phyloP scores from a whole-genome alignment of 352 stramenopile species.

The Phytopythium litorale region DNA sequence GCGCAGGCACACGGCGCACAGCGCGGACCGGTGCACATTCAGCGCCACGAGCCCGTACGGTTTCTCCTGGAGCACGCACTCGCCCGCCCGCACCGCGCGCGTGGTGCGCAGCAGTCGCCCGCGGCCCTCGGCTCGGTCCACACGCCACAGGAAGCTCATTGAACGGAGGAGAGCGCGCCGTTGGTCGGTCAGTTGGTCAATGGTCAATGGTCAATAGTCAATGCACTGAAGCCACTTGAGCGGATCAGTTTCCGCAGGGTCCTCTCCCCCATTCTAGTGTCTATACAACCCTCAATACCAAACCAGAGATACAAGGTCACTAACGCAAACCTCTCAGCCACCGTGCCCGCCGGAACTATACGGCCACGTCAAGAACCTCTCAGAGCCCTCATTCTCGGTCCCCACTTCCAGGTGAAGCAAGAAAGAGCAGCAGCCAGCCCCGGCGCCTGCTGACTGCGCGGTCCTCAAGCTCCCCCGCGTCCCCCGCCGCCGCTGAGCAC shows the following conservation, averaged over 20 bases:
- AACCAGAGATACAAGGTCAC: neutral
- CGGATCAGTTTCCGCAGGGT: neutral
- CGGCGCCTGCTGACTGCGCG: neutral
- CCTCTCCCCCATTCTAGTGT: neutral
- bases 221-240: slow-evolving; percentile 1
- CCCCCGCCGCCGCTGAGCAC: neutral
- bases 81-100: slow-evolving; percentile 16
- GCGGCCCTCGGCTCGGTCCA: slow-evolving; percentile 20
- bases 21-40: slow-evolving; percentile 14
- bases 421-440: neutral
- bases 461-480: neutral
- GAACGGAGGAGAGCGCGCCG: neutral
- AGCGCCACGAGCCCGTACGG: slow-evolving; percentile 38
- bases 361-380: slow-evolving; percentile 1
- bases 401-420: neutral
- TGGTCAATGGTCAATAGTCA: neutral
- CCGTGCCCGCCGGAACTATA: slow-evolving; percentile 8
- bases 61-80: slow-evolving; percentile 28
- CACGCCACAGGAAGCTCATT: slow-evolving; percentile 24
- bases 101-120: slow-evolving; percentile 28
- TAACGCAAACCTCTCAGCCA: neutral
- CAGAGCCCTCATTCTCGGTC: neutral
- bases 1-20: slow-evolving; percentile 39
- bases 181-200: neutral
- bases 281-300: neutral